Evolutionary conservation across 495 filamentous ascomycete species (phyloP).

Genomic region (Talaromyces proteolyticus): DNA sequence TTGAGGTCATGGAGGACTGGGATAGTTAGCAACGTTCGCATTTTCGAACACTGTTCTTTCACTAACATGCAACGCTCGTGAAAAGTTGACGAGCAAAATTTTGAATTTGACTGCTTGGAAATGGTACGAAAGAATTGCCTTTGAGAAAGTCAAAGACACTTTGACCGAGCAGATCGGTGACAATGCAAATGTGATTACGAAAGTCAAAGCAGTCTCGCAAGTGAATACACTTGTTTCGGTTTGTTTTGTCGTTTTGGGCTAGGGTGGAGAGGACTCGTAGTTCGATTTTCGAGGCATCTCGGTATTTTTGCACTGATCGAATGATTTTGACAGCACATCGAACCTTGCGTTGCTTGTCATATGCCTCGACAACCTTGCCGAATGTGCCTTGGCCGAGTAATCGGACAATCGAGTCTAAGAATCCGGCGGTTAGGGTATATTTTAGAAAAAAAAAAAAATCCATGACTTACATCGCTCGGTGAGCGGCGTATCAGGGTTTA

Average conservation of each 20-base stretch:
- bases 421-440: slow-evolving; percentile 6
- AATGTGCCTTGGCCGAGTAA: slow-evolving; percentile 96
- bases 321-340: slow-evolving; percentile 96
- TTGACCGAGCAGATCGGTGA: slow-evolving; percentile 91
- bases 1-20: slow-evolving; percentile 94
- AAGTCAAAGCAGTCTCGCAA: slow-evolving; percentile 96
- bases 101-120: slow-evolving; percentile 98
- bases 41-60: neutral
- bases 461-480: slow-evolving; percentile 79
- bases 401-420: slow-evolving; percentile 73
- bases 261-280: slow-evolving; percentile 87
- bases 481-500: slow-evolving; percentile 72
- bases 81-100: slow-evolving; percentile 92
- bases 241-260: slow-evolving; percentile 81
- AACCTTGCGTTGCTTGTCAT: slow-evolving; percentile 65
- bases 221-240: slow-evolving; percentile 96
- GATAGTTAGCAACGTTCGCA: slow-evolving; percentile 7
- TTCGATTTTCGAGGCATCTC: slow-evolving; percentile 95
- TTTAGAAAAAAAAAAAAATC: neutral
- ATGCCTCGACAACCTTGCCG: slow-evolving; percentile 93
- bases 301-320: slow-evolving; percentile 94
- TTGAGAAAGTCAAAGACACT: slow-evolving; percentile 99
- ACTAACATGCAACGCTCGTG: slow-evolving; percentile 97
- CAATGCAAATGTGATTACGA: slow-evolving; percentile 97
- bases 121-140: slow-evolving; percentile 87